phyloP scores from a whole-genome alignment of 2,329 filamentous ascomycete species.

The Ceratocystis colombiana region DNA sequence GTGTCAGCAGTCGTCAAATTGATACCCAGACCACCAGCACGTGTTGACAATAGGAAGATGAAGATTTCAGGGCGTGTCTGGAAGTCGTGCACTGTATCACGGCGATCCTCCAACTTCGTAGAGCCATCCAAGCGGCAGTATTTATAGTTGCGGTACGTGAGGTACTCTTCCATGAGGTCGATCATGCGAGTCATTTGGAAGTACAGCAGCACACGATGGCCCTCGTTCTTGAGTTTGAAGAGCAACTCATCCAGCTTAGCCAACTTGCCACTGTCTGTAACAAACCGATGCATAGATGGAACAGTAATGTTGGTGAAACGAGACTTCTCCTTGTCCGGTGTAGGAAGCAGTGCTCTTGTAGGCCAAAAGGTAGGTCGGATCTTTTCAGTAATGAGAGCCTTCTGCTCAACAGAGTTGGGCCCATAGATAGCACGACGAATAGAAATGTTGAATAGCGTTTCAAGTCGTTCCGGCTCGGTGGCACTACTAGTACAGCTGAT shows the following conservation, averaged over 20 bases:
- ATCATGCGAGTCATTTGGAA: slow-evolving; percentile 99
- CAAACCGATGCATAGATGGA: slow-evolving; percentile 93
- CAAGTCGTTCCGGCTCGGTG: slow-evolving; percentile 45
- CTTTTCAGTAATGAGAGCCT: slow-evolving; percentile 62
- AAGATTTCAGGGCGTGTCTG: slow-evolving; percentile 91
- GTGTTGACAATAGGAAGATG: slow-evolving; percentile 89
- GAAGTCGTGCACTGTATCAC: slow-evolving; percentile 94
- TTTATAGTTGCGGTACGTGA: slow-evolving; percentile 98
- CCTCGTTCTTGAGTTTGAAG: slow-evolving; percentile 79
- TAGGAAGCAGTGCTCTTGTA: slow-evolving; percentile 55
- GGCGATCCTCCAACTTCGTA: slow-evolving; percentile 91
- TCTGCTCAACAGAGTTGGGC: slow-evolving; percentile 54
- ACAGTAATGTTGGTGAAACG: slow-evolving; percentile 85
- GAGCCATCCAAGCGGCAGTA: slow-evolving; percentile 94
- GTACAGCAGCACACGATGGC: slow-evolving; percentile 89
- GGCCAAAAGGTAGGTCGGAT: slow-evolving; percentile 57
- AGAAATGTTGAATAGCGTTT: slow-evolving; percentile 57
- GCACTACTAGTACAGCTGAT: slow-evolving; percentile 63
- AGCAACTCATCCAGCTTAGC: slow-evolving; percentile 81
- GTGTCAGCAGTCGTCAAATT: slow-evolving; percentile 94
- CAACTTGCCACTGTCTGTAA: slow-evolving; percentile 94
- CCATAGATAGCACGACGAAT: slow-evolving; percentile 70
- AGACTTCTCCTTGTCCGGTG: slow-evolving; percentile 68
- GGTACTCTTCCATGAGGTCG: slow-evolving; percentile 96
- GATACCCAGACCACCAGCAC: slow-evolving; percentile 94